Conservation (phyloP, 2,329 filamentous ascomycete genomes). For the Neofusicoccum parvum region DNA sequence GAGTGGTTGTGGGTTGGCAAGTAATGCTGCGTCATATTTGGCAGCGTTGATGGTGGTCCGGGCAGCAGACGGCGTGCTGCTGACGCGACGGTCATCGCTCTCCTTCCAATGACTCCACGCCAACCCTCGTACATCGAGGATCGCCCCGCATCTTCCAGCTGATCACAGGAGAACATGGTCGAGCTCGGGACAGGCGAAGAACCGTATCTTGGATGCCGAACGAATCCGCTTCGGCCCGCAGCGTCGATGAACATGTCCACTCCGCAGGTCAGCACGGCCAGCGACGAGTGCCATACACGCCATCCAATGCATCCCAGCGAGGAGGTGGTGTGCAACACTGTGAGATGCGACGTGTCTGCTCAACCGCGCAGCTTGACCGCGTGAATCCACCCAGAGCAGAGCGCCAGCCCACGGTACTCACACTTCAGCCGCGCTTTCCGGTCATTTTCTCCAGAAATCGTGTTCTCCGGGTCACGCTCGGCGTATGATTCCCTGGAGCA, state of each 20-base stretch:
- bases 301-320: background rate
- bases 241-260: background rate
- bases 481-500: too few species aligned
- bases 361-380: too few species aligned
- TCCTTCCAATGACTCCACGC: background rate
- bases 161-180: background rate
- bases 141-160: background rate
- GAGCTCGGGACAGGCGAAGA: background rate
- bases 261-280: background rate
- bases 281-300: background rate
- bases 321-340: too few species aligned
- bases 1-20: background rate
- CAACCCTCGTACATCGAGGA: background rate
- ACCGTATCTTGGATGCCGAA: background rate
- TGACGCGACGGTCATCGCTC: background rate
- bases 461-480: too few species aligned
- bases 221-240: conserved; percentile 3
- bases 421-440: too few species aligned
- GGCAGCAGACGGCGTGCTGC: background rate
- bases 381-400: too few species aligned
- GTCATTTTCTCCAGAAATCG: too few species aligned
- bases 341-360: too few species aligned
- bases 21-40: background rate
- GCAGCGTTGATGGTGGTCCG: background rate
- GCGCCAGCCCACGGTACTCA: too few species aligned